These are phyloP conservation scores for Echinosophora koreensis DNA, from an alignment of 306 rosid genomes.

Conservation along the genomic window DNA sequence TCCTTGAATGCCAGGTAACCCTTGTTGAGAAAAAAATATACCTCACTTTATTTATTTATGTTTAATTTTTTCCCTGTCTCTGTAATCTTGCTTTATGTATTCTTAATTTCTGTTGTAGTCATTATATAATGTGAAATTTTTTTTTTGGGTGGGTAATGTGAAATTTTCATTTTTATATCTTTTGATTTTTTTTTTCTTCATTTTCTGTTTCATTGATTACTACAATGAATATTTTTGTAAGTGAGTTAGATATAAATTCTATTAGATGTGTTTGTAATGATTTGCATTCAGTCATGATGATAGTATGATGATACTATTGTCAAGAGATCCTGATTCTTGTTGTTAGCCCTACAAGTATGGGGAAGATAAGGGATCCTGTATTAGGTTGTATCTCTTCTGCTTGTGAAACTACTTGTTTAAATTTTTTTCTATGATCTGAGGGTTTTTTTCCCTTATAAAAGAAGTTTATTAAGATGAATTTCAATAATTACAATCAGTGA, in stretches of 20 bases:
- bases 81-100: background rate
- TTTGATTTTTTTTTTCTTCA: too few relatives aligned
- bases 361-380: background rate
- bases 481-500: background rate
- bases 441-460: too few relatives aligned
- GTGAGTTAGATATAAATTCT: background rate
- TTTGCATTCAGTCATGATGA: conserved; percentile 14
- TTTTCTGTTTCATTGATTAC: too few relatives aligned
- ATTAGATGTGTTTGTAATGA: background rate
- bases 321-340: conserved; percentile 9
- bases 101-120: too few relatives aligned
- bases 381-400: background rate
- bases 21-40: background rate
- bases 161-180: too few relatives aligned
- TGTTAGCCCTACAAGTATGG: background rate
- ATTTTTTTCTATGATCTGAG: conserved; percentile 7
- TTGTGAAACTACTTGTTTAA: background rate
- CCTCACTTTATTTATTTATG: background rate
- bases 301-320: background rate
- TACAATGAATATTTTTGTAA: too few relatives aligned
- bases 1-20: conserved; percentile 78
- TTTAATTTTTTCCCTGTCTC: background rate
- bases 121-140: too few relatives aligned
- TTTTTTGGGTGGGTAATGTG: too few relatives aligned
- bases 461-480: background rate